A percentile compares a stretch with the other conserved stretches of the same genome.
phyloP scores from a whole-genome alignment of 2,329 filamentous ascomycete species.

The Scedosporium aurantiacum region DNA sequence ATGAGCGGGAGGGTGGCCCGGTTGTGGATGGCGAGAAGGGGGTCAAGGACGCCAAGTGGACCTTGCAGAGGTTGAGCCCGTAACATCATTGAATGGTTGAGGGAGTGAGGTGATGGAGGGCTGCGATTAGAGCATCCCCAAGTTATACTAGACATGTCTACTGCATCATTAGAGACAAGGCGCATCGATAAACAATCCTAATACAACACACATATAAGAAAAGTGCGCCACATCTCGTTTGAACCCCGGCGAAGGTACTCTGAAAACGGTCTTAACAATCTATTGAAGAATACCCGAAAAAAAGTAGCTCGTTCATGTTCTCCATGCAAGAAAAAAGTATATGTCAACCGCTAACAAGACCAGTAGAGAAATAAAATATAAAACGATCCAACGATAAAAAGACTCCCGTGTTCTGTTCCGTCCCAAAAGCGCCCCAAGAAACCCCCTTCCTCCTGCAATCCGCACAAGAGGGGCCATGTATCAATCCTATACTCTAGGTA shows the following conservation, averaged over 20 bases:
- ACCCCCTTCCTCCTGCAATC: neutral
- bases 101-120: neutral
- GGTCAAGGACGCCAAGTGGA: slow-evolving; percentile 41
- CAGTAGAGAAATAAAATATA: neutral
- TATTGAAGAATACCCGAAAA: neutral
- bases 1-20: slow-evolving; percentile 35
- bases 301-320: too few species aligned
- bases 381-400: neutral
- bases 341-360: neutral
- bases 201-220: too few species aligned
- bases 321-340: too few species aligned
- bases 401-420: neutral
- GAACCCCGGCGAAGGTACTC: neutral
- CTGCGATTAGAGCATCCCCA: too few species aligned
- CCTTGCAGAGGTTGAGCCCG: slow-evolving; percentile 63
- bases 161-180: too few species aligned
- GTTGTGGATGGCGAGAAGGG: slow-evolving; percentile 25
- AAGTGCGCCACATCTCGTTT: too few species aligned
- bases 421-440: neutral
- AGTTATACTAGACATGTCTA: too few species aligned
- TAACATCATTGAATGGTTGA: slow-evolving; percentile 21
- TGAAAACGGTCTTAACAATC: neutral
- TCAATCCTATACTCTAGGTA: neutral
- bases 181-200: too few species aligned
- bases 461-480: neutral